Evolutionary conservation across 2,329 filamentous ascomycete species (phyloP), one percentile per base, ranked within the genome.

Genomic region (Cladobotryum protrusum): DNA sequence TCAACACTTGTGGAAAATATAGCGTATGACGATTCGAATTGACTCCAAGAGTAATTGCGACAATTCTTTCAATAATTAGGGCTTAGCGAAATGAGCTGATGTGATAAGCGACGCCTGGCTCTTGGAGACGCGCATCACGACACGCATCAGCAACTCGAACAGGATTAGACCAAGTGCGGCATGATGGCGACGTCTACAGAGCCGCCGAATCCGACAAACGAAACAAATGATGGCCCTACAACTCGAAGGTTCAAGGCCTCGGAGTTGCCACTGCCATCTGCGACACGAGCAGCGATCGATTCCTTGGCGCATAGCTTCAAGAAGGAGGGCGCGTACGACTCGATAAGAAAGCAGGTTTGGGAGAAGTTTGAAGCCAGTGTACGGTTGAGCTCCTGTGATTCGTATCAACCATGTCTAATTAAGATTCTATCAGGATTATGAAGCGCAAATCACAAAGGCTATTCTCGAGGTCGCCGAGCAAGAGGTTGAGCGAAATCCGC

Each of bases 261-360:
- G 0, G 87, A 92, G 58, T 74, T 92, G 15, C 87, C 87, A 2
- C 70, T 91, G 17, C 79, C 86, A 5, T 85, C 84, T 3, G 78
- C 82, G n/a, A 87, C 88, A 47, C 78, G 86, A 56, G 78, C 79
- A 1, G 83, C 85, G 1, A 89, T 92, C 50, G 87, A 91, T 59
- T 79, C 77, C 14, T 77, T 92, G 18, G 80, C 87, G n/a, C 84
- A 88, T 62, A 85, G 79, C 11, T 92, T 91, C 72, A 91, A 91
- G 69, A 92, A 91, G 71, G 89, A 89, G 67, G 88, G 88, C 53
- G 86, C 86, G 50, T 93, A 91, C 62, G 88, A 93, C 67, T 73
- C 78, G 13, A 79, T 91, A 55, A 82, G 87, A 54, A 91, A 89
- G 63, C 79, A 87, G 59, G 77, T 88, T 11, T 89, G 87, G 79